phyloP scores from a whole-genome alignment of 495 filamentous ascomycete genomes.

The Aspergillus ellipticus region DNA sequence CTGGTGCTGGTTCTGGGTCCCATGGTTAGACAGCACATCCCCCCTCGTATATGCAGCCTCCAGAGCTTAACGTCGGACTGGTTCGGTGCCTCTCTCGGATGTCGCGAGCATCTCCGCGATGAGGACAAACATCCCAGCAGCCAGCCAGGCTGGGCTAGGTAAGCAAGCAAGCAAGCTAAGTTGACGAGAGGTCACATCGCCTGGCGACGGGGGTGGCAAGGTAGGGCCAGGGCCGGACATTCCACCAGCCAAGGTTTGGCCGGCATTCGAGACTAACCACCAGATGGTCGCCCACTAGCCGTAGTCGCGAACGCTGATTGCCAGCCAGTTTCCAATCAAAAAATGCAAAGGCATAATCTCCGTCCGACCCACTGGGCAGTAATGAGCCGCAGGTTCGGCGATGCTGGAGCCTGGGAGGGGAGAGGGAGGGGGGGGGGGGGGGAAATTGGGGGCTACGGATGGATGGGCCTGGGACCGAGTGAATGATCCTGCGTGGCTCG shows the following conservation, averaged over 20 bases:
- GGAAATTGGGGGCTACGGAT: slow-evolving; percentile 1
- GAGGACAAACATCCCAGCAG: no score
- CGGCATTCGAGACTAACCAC: neutral
- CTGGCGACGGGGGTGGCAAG: neutral
- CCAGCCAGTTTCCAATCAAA: neutral
- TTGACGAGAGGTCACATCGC: slow-evolving; percentile 8
- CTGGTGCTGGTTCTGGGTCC: no score
- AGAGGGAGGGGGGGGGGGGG: no score
- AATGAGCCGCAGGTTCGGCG: slow-evolving; percentile 16
- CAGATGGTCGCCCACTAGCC: neutral
- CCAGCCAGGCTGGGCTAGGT: no score
- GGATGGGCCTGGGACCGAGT: neutral
- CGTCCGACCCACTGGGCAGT: neutral
- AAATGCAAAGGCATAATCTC: neutral
- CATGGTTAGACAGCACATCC: neutral
- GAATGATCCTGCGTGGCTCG: no score
- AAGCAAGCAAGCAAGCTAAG: no score
- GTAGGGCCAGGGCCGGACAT: slow-evolving; percentile 7
- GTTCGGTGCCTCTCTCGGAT: neutral
- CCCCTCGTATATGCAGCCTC: neutral
- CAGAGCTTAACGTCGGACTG: neutral
- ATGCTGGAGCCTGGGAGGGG: slow-evolving; percentile 6
- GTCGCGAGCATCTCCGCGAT: neutral
- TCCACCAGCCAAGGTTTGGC: slow-evolving; percentile 4
- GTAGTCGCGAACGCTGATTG: neutral